Evolutionary conservation across 371 early-diverging fungal species (phyloP), one percentile per base, ranked within the genome.

Genomic region (Umbelopsis sp.): DNA sequence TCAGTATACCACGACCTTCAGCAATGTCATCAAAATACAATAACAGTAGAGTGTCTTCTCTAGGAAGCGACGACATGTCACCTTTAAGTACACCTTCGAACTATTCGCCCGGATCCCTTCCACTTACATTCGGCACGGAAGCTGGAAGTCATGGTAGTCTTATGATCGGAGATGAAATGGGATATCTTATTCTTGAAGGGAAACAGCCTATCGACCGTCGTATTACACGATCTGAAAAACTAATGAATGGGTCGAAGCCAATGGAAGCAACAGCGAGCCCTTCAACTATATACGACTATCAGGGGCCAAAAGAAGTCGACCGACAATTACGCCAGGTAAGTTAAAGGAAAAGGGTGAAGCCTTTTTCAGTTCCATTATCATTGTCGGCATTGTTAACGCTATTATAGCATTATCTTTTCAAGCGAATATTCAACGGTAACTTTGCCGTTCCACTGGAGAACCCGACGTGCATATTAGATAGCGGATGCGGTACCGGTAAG

Each of bases 401-500:
- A 22, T 35, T 63, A 48, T 70, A 78, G 75, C 78, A 78, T 65
- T 78, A 78, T 50, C 70, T 78, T 12, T 48, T 78, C 29, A 78
- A 78, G 46, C 75, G 72, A 52, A 71, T 75, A 22, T 72, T 78
- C 68, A 67, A 66, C 24, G 75, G 73, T 4, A 78, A 75, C 24
- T 44, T 46, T 9, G 69, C 73, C 18, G 66, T 73, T 22, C 32
- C 35, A 12, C 44, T 78, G 25, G 45, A 70, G 12, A 67, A 71
- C 20, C 71, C 72, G 29, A 63, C 14, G 12, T 51, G 50, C 53
- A 70, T 78, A 35, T 53, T 78, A 20, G 78, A 78, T 51, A 48
- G 69, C 53, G 78, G 72, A 25, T 78, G 78, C 66, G 78, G 78
- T 48, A 66, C 74, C 71, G 73, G 74, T 72, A 62, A 68, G 51